Evolutionary conservation across 2,329 filamentous ascomycete species (phyloP).

Genomic region (Sarocladium strictum): DNA sequence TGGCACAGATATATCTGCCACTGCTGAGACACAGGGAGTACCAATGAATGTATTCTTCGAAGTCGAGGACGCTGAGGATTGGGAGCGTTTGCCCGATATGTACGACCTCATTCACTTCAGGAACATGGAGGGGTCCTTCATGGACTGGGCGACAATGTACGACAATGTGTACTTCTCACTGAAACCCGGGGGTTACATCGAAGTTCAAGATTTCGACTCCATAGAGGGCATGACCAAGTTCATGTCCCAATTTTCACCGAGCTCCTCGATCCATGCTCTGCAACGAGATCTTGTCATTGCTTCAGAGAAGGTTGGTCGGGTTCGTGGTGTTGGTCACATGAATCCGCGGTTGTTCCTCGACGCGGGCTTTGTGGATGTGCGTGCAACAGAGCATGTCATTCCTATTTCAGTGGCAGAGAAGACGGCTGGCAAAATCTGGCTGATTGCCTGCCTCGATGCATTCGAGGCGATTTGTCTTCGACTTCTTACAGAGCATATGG

Average conservation of each 20-base stretch:
- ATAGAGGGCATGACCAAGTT: slow-evolving; percentile 28
- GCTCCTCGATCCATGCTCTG: slow-evolving; percentile 38
- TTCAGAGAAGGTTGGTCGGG: slow-evolving; percentile 37
- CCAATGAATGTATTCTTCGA: slow-evolving; percentile 56
- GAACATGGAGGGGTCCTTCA: slow-evolving; percentile 49
- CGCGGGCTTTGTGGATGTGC: slow-evolving; percentile 46
- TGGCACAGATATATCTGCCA: slow-evolving; percentile 53
- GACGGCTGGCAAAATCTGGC: slow-evolving; percentile 46
- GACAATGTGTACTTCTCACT: slow-evolving; percentile 45
- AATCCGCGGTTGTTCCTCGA: slow-evolving; percentile 38
- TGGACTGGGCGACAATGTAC: slow-evolving; percentile 50
- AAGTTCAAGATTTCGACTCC: slow-evolving; percentile 48
- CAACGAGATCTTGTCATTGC: slow-evolving; percentile 36
- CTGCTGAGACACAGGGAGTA: slow-evolving; percentile 47
- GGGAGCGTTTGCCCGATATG: slow-evolving; percentile 45
- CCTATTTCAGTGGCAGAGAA: slow-evolving; percentile 39
- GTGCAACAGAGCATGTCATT: slow-evolving; percentile 40
- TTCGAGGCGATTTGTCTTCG: slow-evolving; percentile 44
- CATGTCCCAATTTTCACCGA: slow-evolving; percentile 32
- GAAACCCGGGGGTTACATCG: slow-evolving; percentile 52
- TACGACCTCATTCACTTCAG: slow-evolving; percentile 54
- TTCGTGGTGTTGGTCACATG: slow-evolving; percentile 39
- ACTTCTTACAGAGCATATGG: slow-evolving; percentile 45
- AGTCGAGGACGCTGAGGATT: slow-evolving; percentile 55
- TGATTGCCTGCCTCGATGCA: slow-evolving; percentile 44